Conservation (phyloP, 23 red algal species). For the Pyropia yezoensis region DNA sequence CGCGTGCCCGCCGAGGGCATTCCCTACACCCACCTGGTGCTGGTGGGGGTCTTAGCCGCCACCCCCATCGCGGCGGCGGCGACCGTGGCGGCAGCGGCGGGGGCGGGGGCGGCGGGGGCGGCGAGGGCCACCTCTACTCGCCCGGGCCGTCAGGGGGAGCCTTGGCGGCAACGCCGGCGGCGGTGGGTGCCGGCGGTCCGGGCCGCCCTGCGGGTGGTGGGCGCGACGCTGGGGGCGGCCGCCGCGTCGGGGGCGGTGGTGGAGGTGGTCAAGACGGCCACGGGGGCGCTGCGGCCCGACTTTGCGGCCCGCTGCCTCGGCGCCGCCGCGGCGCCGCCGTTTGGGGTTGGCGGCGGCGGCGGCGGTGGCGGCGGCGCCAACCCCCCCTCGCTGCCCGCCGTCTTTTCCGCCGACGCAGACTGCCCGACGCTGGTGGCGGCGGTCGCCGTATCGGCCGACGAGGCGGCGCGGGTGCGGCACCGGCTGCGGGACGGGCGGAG, state of each 20-base stretch:
- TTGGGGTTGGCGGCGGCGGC: too few relatives aligned
- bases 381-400: not conserved
- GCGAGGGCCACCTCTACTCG: not conserved
- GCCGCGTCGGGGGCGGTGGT: slow-evolving; percentile 17
- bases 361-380: too few relatives aligned
- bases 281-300: slow-evolving; percentile 52
- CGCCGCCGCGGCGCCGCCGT: not conserved
- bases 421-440: slow-evolving; percentile 3
- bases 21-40: not conserved
- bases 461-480: not conserved
- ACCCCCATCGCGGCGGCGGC: slow-evolving; percentile 7
- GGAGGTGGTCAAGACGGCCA: slow-evolving; percentile 37
- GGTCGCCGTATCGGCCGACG: too few relatives aligned
- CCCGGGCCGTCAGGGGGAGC: not conserved
- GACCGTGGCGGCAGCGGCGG: slow-evolving; percentile 12
- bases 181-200: not conserved
- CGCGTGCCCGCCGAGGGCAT: not conserved
- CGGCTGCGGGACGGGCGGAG: slow-evolving; percentile 33
- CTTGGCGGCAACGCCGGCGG: not conserved
- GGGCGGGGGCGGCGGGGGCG: slow-evolving; percentile 6
- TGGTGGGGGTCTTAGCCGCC: not conserved
- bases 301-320: slow-evolving; percentile 45
- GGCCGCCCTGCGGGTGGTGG: slow-evolving; percentile 15
- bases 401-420: slow-evolving; percentile 6
- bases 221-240: slow-evolving; percentile 20